These are phyloP conservation scores for Auricularia sp. DNA, from an alignment of 768 basidiomycete genomes.

Conservation along the genomic window DNA sequence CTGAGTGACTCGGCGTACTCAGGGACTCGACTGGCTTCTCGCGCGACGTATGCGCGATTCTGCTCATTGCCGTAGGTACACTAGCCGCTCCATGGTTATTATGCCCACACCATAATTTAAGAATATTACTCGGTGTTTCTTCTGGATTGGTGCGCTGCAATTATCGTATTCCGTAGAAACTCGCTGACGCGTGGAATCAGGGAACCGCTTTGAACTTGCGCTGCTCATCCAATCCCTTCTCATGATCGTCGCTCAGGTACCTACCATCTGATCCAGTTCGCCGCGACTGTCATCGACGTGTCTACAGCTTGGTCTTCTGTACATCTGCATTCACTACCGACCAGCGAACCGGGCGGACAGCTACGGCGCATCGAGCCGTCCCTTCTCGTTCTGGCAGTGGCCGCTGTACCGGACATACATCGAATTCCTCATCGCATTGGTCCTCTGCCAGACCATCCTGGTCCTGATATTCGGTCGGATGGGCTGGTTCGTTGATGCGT, in stretches of 20 bases:
- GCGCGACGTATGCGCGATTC: conserved; percentile 74
- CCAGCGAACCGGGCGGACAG: conserved; percentile 51
- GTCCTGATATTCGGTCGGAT: conserved; percentile 66
- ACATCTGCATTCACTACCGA: conserved; percentile 70
- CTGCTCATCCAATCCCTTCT: conserved; percentile 73
- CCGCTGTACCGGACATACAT: conserved; percentile 64
- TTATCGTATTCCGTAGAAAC: neutral
- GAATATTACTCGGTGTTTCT: conserved; percentile 84
- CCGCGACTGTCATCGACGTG: conserved; percentile 5
- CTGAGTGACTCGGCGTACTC: conserved; percentile 4
- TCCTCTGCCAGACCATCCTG: conserved; percentile 63
- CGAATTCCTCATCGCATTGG: conserved; percentile 70
- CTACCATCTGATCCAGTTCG: conserved; percentile 16
- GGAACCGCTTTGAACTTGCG: conserved; percentile 65
- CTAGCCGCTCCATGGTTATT: neutral
- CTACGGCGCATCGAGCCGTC: conserved; percentile 50
- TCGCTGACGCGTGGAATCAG: conserved; percentile 16
- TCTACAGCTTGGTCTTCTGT: conserved; percentile 59
- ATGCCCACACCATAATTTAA: conserved; percentile 33
- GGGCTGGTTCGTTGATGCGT: conserved; percentile 44
- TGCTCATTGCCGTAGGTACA: conserved; percentile 34
- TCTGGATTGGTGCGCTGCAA: conserved; percentile 45
- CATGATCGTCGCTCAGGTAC: conserved; percentile 77
- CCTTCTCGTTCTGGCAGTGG: conserved; percentile 83
- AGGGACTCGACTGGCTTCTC: conserved; percentile 85